Conservation (phyloP, 2,329 filamentous ascomycete species). For the Bipolaris victoriae region DNA sequence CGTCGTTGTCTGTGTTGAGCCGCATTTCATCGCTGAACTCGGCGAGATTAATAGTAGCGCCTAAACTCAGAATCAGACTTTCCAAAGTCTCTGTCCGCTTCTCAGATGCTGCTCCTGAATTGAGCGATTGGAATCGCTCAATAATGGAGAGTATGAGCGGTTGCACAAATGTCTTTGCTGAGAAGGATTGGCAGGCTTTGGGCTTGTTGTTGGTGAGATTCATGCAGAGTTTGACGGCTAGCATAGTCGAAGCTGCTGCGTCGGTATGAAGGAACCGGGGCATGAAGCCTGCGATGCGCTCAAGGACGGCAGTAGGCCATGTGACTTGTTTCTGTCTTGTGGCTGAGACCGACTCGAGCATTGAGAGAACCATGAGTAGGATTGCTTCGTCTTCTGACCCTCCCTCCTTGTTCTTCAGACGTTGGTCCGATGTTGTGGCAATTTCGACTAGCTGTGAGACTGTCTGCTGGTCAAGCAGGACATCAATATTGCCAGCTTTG, state of each 20-base stretch:
- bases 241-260: conserved; percentile 36
- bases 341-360: conserved; percentile 59
- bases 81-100: conserved; percentile 65
- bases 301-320: conserved; percentile 57
- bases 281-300: conserved; percentile 58
- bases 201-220: conserved; percentile 85
- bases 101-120: conserved; percentile 51
- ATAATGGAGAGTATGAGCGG: conserved; percentile 42
- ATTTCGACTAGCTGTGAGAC: conserved; percentile 54
- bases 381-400: conserved; percentile 27
- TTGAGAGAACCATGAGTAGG: conserved; percentile 55
- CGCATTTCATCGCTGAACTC: conserved; percentile 72
- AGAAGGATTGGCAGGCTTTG: conserved; percentile 71
- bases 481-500: conserved; percentile 55
- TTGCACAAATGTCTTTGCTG: conserved; percentile 59
- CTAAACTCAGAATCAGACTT: conserved; percentile 76
- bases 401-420: conserved; percentile 22
- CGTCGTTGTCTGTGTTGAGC: conserved; percentile 40
- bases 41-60: conserved; percentile 84
- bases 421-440: conserved; percentile 32
- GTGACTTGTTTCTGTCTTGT: conserved; percentile 49
- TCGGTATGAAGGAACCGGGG: conserved; percentile 36
- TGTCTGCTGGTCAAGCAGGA: conserved; percentile 52
- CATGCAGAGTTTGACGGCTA: conserved; percentile 73
- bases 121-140: conserved; percentile 31